Conservation (phyloP, 352 stramenopile species). For the Pseudoperonospora humuli region DNA sequence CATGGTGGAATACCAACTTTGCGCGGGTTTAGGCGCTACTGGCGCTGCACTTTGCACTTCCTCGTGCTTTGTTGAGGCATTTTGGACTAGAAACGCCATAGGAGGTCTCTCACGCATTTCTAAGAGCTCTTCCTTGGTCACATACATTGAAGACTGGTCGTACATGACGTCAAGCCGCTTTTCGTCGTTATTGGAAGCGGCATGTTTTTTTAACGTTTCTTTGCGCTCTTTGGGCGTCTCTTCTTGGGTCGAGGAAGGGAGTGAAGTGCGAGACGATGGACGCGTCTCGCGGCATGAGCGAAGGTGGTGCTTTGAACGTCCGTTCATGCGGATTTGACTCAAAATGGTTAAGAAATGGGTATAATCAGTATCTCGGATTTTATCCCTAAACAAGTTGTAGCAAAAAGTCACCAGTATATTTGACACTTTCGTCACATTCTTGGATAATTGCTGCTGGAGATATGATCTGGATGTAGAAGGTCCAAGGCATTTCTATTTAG, state of each 20-base stretch:
- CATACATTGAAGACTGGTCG: slow-evolving; percentile 29
- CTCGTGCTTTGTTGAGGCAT: slow-evolving; percentile 15
- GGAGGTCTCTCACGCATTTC: slow-evolving; percentile 30
- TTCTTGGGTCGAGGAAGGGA: slow-evolving; percentile 1
- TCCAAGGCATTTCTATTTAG: too few species aligned
- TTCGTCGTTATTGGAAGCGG: neutral
- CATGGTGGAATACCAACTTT: slow-evolving; percentile 56
- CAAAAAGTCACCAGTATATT: too few species aligned
- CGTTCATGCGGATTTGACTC: slow-evolving; percentile 12
- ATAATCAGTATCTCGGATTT: too few species aligned
- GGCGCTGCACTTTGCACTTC: slow-evolving; percentile 9
- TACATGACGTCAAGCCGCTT: slow-evolving; percentile 12
- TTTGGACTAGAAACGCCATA: slow-evolving; percentile 37
- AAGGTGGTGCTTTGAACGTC: slow-evolving; percentile 5
- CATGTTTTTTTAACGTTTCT: neutral
- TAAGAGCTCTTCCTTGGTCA: slow-evolving; percentile 20
- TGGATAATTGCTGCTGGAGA: too few species aligned
- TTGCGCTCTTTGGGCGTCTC: neutral
- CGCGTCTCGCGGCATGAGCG: slow-evolving; percentile 1
- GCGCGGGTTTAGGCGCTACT: slow-evolving; percentile 1
- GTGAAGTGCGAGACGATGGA: neutral
- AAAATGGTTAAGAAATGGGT: too few species aligned
- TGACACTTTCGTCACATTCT: too few species aligned
- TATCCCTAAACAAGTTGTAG: too few species aligned
- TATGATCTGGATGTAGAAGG: too few species aligned